These are phyloP conservation scores for Globisporangium orthogonon DNA, from an alignment of 352 stramenopile species.

Conservation along the genomic window DNA sequence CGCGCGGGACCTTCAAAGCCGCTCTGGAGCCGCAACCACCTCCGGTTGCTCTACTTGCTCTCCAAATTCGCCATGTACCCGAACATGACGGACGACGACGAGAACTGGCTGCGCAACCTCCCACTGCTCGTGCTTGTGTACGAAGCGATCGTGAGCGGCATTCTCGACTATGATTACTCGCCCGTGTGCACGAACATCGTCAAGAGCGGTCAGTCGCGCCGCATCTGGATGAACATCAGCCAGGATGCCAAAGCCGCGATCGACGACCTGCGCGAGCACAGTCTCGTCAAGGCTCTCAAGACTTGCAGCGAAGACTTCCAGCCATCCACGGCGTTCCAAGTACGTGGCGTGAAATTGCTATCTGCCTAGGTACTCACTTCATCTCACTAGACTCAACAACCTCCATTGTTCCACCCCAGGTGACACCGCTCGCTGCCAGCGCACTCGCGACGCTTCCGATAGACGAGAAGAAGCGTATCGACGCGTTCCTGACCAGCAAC, in stretches of 20 bases:
- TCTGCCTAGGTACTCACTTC: no score
- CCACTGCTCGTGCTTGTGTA: slow-evolving; percentile 96
- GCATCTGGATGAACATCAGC: slow-evolving; percentile 93
- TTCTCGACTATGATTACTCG: slow-evolving; percentile 97
- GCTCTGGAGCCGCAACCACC: slow-evolving; percentile 85
- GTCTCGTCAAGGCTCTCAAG: slow-evolving; percentile 93
- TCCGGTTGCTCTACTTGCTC: slow-evolving; percentile 94
- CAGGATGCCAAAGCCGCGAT: slow-evolving; percentile 95
- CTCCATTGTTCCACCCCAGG: slow-evolving; percentile 34
- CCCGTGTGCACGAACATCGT: slow-evolving; percentile 93
- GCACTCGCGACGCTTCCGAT: slow-evolving; percentile 32
- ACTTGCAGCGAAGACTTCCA: slow-evolving; percentile 92
- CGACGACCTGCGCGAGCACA: slow-evolving; percentile 93
- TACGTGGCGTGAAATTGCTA: slow-evolving; percentile 21
- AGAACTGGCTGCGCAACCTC: slow-evolving; percentile 94
- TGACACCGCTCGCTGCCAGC: slow-evolving; percentile 34
- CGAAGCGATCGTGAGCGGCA: slow-evolving; percentile 91
- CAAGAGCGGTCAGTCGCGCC: slow-evolving; percentile 77
- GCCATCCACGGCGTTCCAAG: slow-evolving; percentile 93
- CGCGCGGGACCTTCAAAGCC: neutral
- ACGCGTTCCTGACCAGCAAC: slow-evolving; percentile 45
- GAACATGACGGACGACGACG: slow-evolving; percentile 83
- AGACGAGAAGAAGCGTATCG: slow-evolving; percentile 46
- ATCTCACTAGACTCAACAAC: neutral
- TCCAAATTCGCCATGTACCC: slow-evolving; percentile 93